Evolutionary conservation across 805 yeast genomes (phyloP).

Genomic region (Candida silvatica): DNA sequence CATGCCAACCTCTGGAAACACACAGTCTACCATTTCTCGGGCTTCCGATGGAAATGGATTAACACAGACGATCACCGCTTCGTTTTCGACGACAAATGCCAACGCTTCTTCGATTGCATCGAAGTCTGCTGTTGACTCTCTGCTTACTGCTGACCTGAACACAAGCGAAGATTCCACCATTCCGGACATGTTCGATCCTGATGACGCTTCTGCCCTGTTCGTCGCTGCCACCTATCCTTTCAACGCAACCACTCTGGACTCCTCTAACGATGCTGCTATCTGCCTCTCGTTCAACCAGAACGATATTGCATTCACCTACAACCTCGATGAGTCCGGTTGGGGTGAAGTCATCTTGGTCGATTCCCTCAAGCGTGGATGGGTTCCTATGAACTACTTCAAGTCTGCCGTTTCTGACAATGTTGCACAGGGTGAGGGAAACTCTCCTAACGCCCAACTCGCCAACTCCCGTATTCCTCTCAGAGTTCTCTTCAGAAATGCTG

Average conservation of each 20-base stretch:
- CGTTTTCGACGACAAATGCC: conserved; percentile 1
- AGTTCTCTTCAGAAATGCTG: conserved; percentile 52
- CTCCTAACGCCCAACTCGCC: conserved; percentile 19
- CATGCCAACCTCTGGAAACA: too few species aligned
- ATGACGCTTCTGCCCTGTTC: conserved; percentile 28
- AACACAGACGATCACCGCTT: conserved; percentile 1
- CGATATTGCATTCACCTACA: conserved; percentile 70
- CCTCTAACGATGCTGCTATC: conserved; percentile 58
- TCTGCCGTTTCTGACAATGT: conserved; percentile 22
- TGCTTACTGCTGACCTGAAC: neutral
- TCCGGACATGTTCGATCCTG: conserved; percentile 11
- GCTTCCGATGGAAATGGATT: too few species aligned
- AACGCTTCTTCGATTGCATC: conserved; percentile 3
- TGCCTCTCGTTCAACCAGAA: conserved; percentile 64
- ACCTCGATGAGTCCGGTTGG: conserved; percentile 80
- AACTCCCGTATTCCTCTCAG: conserved; percentile 43
- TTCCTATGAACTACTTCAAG: conserved; percentile 73
- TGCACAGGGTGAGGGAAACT: conserved; percentile 9
- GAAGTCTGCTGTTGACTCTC: conserved; percentile 3
- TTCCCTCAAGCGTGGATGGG: conserved; percentile 68
- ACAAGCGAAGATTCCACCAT: neutral
- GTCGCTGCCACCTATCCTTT: conserved; percentile 27
- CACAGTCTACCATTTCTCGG: neutral
- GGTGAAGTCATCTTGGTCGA: conserved; percentile 72
- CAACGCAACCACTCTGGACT: conserved; percentile 40